These are phyloP conservation scores for Sarocladium kiliense DNA, from an alignment of 2,329 filamentous ascomycete species.

Conservation along the genomic window DNA sequence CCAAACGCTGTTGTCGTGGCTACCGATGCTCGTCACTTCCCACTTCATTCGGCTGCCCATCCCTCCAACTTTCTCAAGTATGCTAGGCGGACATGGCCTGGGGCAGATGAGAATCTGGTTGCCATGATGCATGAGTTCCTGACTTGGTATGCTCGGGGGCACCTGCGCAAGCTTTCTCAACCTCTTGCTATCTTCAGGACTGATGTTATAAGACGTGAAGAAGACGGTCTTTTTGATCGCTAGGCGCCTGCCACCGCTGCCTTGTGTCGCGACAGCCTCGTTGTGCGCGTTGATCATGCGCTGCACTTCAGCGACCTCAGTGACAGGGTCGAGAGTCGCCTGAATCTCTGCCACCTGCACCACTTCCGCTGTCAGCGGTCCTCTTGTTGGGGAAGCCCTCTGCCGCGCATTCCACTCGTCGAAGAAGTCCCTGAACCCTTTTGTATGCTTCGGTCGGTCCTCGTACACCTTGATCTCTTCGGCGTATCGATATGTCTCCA, in stretches of 20 bases:
- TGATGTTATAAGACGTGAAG: slow-evolving; percentile 88
- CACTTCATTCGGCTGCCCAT: slow-evolving; percentile 79
- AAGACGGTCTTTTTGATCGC: slow-evolving; percentile 82
- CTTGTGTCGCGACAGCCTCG: slow-evolving; percentile 28
- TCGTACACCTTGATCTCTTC: slow-evolving; percentile 77
- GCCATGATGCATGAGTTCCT: slow-evolving; percentile 74
- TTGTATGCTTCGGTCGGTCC: slow-evolving; percentile 62
- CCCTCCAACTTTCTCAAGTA: slow-evolving; percentile 80
- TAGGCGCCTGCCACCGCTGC: slow-evolving; percentile 38
- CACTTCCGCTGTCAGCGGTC: slow-evolving; percentile 70
- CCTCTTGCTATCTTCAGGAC: slow-evolving; percentile 62
- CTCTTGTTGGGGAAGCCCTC: slow-evolving; percentile 46
- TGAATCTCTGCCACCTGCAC: slow-evolving; percentile 77
- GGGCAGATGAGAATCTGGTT: slow-evolving; percentile 90
- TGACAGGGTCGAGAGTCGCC: slow-evolving; percentile 68
- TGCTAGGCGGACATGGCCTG: slow-evolving; percentile 63
- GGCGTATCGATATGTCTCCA: slow-evolving; percentile 80
- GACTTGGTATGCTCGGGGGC: slow-evolving; percentile 55
- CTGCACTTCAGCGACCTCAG: slow-evolving; percentile 79
- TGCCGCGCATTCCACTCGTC: slow-evolving; percentile 64
- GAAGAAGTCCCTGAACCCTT: slow-evolving; percentile 82
- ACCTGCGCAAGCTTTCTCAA: slow-evolving; percentile 66
- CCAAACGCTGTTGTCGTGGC: slow-evolving; percentile 79
- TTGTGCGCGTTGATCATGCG: slow-evolving; percentile 89
- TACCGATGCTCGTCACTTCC: slow-evolving; percentile 73